phyloP scores from a whole-genome alignment of 2,329 filamentous ascomycete species.

The Fusarium austroafricanum region DNA sequence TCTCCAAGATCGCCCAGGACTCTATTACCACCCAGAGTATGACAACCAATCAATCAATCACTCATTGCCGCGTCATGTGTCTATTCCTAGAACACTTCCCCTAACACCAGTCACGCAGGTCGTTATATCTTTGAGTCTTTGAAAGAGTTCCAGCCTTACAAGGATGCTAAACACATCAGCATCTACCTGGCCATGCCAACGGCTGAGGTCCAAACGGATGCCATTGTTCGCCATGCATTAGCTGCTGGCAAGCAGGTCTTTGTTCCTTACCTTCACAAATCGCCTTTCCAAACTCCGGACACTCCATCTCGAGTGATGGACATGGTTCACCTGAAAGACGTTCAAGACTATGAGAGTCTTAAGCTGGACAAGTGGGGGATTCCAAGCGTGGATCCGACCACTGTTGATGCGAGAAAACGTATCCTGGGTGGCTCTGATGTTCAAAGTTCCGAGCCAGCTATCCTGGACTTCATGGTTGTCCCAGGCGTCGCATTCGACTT shows the following conservation, averaged over 20 bases:
- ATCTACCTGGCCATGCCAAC: constrained; percentile 94
- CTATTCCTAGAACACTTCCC: constrained; percentile 12
- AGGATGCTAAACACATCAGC: constrained; percentile 78
- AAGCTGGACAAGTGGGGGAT: constrained; percentile 91
- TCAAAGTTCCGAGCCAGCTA: constrained; percentile 56
- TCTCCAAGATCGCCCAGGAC: constrained; percentile 71
- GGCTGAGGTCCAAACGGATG: constrained; percentile 85
- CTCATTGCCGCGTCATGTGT: constrained; percentile 7
- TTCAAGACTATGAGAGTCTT: constrained; percentile 82
- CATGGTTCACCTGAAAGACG: constrained; percentile 83
- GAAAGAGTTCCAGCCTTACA: constrained; percentile 77
- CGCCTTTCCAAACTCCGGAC: constrained; percentile 57
- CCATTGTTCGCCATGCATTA: constrained; percentile 85
- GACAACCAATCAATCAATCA: constrained; percentile 45
- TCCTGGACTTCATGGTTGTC: constrained; percentile 87
- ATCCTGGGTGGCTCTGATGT: constrained; percentile 74
- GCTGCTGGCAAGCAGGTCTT: constrained; percentile 84
- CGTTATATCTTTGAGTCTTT: constrained; percentile 72
- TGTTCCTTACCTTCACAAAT: constrained; percentile 86
- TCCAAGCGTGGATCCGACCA: constrained; percentile 78
- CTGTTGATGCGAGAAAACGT: constrained; percentile 74
- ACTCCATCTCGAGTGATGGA: constrained; percentile 84
- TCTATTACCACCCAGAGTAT: constrained; percentile 77
- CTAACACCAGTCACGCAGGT: constrained; percentile 61
- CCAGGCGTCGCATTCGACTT: constrained; percentile 93